A percentile compares a stretch with the other conserved stretches of the same genome.
phyloP scores from a whole-genome alignment of 331 rosid genomes.

The Rosa hybrid region DNA sequence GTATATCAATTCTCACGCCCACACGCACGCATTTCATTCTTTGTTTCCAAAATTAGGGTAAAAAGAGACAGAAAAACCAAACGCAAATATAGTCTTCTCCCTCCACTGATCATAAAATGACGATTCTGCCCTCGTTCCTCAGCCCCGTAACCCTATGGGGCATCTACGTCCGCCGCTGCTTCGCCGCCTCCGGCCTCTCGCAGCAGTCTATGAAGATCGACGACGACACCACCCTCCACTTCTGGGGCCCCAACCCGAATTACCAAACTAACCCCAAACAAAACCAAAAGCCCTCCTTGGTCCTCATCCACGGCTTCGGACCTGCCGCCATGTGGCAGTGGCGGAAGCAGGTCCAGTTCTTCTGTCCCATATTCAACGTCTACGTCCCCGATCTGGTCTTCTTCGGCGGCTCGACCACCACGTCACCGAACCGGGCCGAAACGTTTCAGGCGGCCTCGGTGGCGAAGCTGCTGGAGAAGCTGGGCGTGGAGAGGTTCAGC shows the following conservation, averaged over 20 bases:
- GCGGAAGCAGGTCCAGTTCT: constrained; percentile 74
- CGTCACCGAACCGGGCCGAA: constrained; percentile 54
- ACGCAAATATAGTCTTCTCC: not conserved
- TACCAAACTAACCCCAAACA: constrained; percentile 24
- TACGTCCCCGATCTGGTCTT: constrained; percentile 86
- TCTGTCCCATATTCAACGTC: constrained; percentile 56
- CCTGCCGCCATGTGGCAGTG: constrained; percentile 84
- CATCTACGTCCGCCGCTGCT: constrained; percentile 73
- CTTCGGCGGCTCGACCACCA: constrained; percentile 75
- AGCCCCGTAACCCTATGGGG: constrained; percentile 53
- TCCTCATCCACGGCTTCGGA: constrained; percentile 88
- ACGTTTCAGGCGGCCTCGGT: constrained; percentile 63
- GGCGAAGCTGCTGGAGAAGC: constrained; percentile 58
- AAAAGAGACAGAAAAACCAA: not conserved
- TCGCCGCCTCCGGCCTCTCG: constrained; percentile 60
- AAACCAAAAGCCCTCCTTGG: constrained; percentile 37
- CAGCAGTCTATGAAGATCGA: constrained; percentile 49
- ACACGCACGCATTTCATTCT: not conserved
- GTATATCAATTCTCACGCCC: not conserved
- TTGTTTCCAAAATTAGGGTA: not conserved
- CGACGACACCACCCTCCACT: constrained; percentile 58
- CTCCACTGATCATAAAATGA: constrained; percentile 29
- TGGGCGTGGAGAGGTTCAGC: constrained; percentile 43
- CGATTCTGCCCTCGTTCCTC: constrained; percentile 41
- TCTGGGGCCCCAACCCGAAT: constrained; percentile 66